These are phyloP conservation scores for Caryopteris hybrid DNA, from an alignment of 305 asterid genomes.

Conservation along the genomic window DNA sequence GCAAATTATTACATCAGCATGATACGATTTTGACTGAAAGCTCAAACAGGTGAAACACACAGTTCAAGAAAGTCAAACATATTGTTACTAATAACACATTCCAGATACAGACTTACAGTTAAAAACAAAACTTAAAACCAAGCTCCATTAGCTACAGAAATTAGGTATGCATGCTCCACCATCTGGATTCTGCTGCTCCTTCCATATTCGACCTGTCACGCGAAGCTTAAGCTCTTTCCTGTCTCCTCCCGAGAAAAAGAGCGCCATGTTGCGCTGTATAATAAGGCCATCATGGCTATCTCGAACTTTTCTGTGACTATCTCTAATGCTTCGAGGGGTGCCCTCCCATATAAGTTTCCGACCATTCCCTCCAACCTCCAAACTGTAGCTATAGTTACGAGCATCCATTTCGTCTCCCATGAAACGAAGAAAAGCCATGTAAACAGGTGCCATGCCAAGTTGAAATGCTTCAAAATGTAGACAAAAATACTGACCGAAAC, in stretches of 20 bases:
- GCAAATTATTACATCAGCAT: neutral
- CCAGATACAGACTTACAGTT: neutral
- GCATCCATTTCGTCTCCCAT: constrained; percentile 85
- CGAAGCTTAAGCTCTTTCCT: constrained; percentile 83
- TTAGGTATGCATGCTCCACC: constrained; percentile 72
- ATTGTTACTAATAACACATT: constrained; percentile 13
- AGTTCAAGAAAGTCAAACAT: constrained; percentile 19
- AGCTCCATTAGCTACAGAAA: constrained; percentile 44
- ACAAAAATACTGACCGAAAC: constrained; percentile 78
- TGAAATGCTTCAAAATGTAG: too few species aligned
- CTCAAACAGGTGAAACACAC: constrained; percentile 10
- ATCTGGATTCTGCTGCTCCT: constrained; percentile 69
- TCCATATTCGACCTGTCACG: constrained; percentile 82
- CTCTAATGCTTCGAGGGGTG: constrained; percentile 81
- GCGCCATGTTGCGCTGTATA: constrained; percentile 81
- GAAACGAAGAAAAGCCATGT: constrained; percentile 88
- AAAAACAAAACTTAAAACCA: neutral
- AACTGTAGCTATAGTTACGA: constrained; percentile 70
- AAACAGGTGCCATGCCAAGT: constrained; percentile 79
- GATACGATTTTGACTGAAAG: neutral
- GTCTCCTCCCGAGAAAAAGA: constrained; percentile 80
- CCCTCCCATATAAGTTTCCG: constrained; percentile 85
- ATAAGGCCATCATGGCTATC: constrained; percentile 86
- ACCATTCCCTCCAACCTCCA: constrained; percentile 88
- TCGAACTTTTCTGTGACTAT: constrained; percentile 74